Base-by-base conservation (phyloP, 306 rosid genomes). In the Lithocarpus polystachyus region DNA sequence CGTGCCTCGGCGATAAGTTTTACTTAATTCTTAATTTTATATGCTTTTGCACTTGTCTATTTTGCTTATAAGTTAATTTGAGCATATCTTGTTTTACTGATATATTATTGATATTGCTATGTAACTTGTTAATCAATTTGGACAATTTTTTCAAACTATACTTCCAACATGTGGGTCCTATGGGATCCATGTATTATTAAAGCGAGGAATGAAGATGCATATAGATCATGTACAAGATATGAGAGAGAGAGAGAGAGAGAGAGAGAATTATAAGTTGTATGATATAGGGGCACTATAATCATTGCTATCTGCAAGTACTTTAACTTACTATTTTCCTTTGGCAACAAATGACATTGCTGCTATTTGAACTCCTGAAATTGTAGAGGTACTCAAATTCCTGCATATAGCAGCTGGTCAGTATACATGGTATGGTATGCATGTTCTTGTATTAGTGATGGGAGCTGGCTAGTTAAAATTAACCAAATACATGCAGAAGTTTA, bases 321-420 rank as follows among this genome's bases (percentile, higher is more conserved):
- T 48, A 56, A 80, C 97, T 89, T 73, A 94, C 98, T 48, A 17
- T 65, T 86, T 86, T 80, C 80, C 87, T 9, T 24, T 78, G 33
- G 40, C 80, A 1, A 55, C 64, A 79, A 84, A 78, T 68, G 88
- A 24, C 7, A 69, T 68, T 59, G 17, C 37, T 60, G 90, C 62
- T 2, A 87, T 85, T 62, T 87, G 82, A 64, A 80, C 56, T 53
- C 94, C 94, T 0, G 90, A 86, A 43, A 84, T 67, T 83, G 82
- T 77, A 7, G 97, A 82, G 37, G 86, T 72, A 26, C 82, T 48
- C 18, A 77, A 86, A 85, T 19, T 79, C 87, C 93, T 90, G 88
- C 82, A 85, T 22, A 67, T 18, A 6, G 9, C 26, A 17, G 26
- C 14, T 19, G 26, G 10, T 62, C 12, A 19, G 72, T 31, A 10